A percentile compares a stretch with the other conserved stretches of the same genome.
These are phyloP conservation scores for Metschnikowia chrysomelidarum DNA, from an alignment of 805 yeast genomes.

Conservation along the genomic window DNA sequence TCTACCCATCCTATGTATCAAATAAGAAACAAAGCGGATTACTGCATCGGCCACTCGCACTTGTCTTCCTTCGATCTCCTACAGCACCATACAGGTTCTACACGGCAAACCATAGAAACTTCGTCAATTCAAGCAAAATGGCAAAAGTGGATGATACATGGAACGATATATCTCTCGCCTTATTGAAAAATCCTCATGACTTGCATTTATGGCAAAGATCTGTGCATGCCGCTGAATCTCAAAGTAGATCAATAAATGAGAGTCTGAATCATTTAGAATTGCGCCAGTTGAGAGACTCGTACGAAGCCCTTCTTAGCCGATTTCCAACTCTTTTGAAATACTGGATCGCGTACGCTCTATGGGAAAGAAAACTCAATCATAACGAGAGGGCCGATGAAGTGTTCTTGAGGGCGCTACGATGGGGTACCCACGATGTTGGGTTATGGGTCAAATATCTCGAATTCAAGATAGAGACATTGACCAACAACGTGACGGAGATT, in stretches of 20 bases:
- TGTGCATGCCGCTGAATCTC: slow-evolving; percentile 29
- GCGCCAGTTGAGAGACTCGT: slow-evolving; percentile 36
- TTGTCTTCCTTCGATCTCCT: no score
- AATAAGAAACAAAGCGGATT: no score
- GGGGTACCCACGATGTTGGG: slow-evolving; percentile 44
- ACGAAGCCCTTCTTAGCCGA: slow-evolving; percentile 41
- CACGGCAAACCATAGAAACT: no score
- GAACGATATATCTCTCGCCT: slow-evolving; percentile 25
- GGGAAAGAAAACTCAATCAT: slow-evolving; percentile 46
- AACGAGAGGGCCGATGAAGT: slow-evolving; percentile 35
- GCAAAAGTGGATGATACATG: slow-evolving; percentile 8
- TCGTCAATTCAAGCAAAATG: no score
- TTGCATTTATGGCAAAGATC: slow-evolving; percentile 38
- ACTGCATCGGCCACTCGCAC: no score
- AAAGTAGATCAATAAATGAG: slow-evolving; percentile 32
- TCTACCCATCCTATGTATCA: no score
- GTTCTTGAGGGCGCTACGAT: slow-evolving; percentile 23
- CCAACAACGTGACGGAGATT: slow-evolving; percentile 29
- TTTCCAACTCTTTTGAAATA: slow-evolving; percentile 53
- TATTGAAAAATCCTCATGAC: slow-evolving; percentile 35
- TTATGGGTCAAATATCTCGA: slow-evolving; percentile 52
- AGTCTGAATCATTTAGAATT: slow-evolving; percentile 29
- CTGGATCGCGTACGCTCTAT: slow-evolving; percentile 55
- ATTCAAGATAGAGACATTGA: slow-evolving; percentile 35
- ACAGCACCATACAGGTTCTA: no score